A percentile compares a stretch with the other conserved stretches of the same genome.
These are phyloP conservation scores for Penicillium verhagenii DNA, from an alignment of 495 filamentous ascomycete genomes.

Conservation along the genomic window DNA sequence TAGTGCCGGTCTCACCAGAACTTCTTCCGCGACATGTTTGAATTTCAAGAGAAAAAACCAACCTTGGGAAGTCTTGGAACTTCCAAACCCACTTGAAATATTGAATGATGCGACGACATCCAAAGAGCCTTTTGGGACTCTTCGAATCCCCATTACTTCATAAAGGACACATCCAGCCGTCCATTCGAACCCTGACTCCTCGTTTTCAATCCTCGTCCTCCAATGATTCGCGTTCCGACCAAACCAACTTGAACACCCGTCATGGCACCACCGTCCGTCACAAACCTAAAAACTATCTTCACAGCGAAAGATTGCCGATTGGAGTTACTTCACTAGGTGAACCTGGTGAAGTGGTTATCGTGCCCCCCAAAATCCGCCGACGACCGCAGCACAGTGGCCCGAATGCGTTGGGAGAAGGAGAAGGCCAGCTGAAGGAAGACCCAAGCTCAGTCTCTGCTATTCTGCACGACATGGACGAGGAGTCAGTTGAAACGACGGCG, in stretches of 20 bases:
- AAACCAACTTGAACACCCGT: neutral
- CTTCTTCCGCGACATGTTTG: too few relatives aligned
- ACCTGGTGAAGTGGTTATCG: slow-evolving; percentile 42
- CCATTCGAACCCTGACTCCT: neutral
- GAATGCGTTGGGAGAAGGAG: neutral
- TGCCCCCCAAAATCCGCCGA: slow-evolving; percentile 10
- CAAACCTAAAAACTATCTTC: neutral
- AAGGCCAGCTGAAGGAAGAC: slow-evolving; percentile 1
- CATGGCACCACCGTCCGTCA: neutral
- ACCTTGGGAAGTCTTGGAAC: too few relatives aligned
- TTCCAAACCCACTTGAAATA: too few relatives aligned
- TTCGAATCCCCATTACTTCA: neutral
- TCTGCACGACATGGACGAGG: slow-evolving; percentile 29
- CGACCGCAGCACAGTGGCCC: slow-evolving; percentile 10
- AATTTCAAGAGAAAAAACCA: too few relatives aligned
- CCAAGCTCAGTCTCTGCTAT: slow-evolving; percentile 23
- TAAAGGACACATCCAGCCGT: neutral
- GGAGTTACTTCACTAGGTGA: slow-evolving; percentile 39
- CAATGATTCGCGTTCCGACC: neutral
- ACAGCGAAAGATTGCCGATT: slow-evolving; percentile 10
- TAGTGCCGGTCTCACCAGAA: neutral
- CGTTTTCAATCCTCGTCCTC: slow-evolving; percentile 10
- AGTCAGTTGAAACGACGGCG: slow-evolving; percentile 9
- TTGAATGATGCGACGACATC: neutral
- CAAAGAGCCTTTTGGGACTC: neutral